Conservation (phyloP, 257 asterid species). For the Anisodus acutangulus region DNA sequence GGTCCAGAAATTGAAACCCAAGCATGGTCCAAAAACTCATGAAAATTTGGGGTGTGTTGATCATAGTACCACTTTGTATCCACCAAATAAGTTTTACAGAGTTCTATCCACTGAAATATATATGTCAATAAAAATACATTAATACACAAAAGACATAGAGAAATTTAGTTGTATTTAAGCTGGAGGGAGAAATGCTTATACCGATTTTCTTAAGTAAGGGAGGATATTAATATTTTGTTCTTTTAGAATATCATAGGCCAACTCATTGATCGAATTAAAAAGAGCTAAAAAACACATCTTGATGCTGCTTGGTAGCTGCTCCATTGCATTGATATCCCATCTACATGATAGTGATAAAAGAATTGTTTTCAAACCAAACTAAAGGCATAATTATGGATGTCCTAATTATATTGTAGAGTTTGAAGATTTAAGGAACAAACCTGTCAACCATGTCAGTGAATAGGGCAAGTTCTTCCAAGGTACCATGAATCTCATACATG, state of each 20-base stretch:
- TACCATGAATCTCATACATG: constrained; percentile 57
- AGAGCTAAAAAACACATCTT: constrained; percentile 46
- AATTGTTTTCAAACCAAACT: not conserved
- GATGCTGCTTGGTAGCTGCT: constrained; percentile 54
- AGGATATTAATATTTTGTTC: not conserved
- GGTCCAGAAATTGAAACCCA: constrained; percentile 50
- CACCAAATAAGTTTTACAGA: constrained; percentile 38
- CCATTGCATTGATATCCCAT: constrained; percentile 51
- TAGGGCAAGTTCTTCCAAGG: constrained; percentile 51
- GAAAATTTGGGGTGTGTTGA: constrained; percentile 47
- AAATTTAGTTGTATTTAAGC: not conserved
- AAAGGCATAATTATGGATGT: too few species aligned
- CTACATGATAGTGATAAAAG: constrained; percentile 27
- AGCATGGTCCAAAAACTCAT: constrained; percentile 48
- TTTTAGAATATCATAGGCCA: not conserved
- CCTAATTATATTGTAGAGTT: not conserved
- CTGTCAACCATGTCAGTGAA: constrained; percentile 52
- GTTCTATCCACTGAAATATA: not conserved
- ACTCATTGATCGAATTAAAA: constrained; percentile 41
- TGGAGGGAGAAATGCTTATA: not conserved
- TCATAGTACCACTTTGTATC: constrained; percentile 57
- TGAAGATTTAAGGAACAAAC: constrained; percentile 25
- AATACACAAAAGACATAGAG: not conserved
- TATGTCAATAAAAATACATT: not conserved
- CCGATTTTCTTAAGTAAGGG: not conserved